Conservation (phyloP, 2,329 filamentous ascomycete genomes). For the Claviceps maximensis region DNA sequence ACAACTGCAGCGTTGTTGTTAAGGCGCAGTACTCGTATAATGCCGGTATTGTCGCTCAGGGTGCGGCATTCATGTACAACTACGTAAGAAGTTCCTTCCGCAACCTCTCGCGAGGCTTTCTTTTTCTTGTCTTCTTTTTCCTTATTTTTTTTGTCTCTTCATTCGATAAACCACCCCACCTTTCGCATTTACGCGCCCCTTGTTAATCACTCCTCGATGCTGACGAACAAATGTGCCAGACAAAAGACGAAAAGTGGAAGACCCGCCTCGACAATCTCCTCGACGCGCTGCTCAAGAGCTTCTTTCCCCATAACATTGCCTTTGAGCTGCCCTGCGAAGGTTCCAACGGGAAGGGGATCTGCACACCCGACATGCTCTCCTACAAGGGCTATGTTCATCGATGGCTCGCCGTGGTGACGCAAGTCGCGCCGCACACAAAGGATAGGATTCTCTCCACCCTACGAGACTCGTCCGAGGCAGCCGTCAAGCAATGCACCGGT, state of each 20-base stretch:
- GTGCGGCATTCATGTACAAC: conserved; percentile 57
- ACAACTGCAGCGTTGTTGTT: conserved; percentile 48
- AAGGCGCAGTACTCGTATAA: conserved; percentile 55
- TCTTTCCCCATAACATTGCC: conserved; percentile 46
- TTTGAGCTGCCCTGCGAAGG: conserved; percentile 54
- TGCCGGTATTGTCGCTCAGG: conserved; percentile 46
- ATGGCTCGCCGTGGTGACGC: conserved; percentile 37
- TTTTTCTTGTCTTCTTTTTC: too few species aligned
- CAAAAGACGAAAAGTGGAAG: neutral
- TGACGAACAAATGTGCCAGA: conserved; percentile 22
- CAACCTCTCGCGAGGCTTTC: conserved; percentile 15
- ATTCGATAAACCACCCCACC: too few species aligned
- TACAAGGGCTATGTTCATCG: conserved; percentile 29
- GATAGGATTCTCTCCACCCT: conserved; percentile 36
- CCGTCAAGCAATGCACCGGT: conserved; percentile 38
- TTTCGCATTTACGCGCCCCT: neutral
- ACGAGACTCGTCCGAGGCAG: conserved; percentile 35
- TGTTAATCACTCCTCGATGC: neutral
- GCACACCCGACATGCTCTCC: conserved; percentile 43
- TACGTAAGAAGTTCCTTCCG: too few species aligned
- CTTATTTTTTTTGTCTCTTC: neutral
- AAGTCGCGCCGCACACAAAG: conserved; percentile 39
- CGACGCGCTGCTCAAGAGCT: conserved; percentile 31
- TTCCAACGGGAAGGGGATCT: conserved; percentile 28
- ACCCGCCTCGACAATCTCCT: conserved; percentile 39